Evolutionary conservation across 768 basidiomycete species (phyloP).

Genomic region (Postia placenta): DNA sequence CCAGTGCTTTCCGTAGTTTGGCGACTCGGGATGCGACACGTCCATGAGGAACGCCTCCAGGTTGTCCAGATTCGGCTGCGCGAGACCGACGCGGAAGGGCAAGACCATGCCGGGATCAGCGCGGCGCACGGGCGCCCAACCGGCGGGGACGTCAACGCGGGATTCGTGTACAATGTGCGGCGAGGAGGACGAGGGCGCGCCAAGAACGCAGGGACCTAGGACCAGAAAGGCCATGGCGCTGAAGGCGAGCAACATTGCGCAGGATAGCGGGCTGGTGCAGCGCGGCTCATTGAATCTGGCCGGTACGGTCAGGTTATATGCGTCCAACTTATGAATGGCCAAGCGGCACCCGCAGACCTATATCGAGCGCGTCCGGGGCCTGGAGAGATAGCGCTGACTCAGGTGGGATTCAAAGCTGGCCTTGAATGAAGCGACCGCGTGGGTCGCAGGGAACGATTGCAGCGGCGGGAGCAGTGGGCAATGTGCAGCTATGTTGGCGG

Average conservation of each 20-base stretch:
- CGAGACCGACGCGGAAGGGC: slow-evolving; percentile 43
- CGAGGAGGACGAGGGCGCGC: not conserved
- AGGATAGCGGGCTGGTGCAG: not conserved
- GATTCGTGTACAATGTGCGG: slow-evolving; percentile 1
- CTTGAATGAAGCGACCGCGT: too few relatives aligned
- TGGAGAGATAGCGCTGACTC: not conserved
- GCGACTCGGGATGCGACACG: slow-evolving; percentile 45
- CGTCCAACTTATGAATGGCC: too few relatives aligned
- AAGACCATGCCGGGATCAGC: slow-evolving; percentile 29
- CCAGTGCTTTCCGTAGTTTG: slow-evolving; percentile 46
- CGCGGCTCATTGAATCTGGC: too few relatives aligned
- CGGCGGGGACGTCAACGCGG: slow-evolving; percentile 9
- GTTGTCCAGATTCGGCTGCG: slow-evolving; percentile 38
- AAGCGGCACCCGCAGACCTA: not conserved
- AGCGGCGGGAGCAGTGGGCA: too few relatives aligned
- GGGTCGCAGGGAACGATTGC: too few relatives aligned
- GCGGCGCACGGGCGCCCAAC: slow-evolving; percentile 34
- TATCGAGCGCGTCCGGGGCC: not conserved
- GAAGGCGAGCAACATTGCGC: not conserved
- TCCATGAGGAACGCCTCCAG: slow-evolving; percentile 39
- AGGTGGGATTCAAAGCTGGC: not conserved
- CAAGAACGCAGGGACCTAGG: not conserved
- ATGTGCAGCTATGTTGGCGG: too few relatives aligned
- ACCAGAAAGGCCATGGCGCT: too few relatives aligned
- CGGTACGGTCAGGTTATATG: too few relatives aligned